Evolutionary conservation across 1,284 basidiomycete genomes (phyloP).

Genomic region (Cryptococcus sp.): DNA sequence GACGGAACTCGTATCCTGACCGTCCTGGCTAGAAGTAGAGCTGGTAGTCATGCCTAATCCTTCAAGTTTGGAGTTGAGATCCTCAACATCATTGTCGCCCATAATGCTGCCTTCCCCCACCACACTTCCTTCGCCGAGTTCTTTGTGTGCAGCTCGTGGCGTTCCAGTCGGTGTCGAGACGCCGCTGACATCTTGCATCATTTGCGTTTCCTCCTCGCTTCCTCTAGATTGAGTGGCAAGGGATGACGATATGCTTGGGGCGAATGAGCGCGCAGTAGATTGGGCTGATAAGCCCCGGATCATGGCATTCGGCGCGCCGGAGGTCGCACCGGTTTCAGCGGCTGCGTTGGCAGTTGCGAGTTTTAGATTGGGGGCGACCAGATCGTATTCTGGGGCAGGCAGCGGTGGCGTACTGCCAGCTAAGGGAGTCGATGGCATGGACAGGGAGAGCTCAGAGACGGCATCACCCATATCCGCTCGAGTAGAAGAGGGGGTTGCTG

Average conservation of each 20-base stretch:
- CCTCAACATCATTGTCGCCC: constrained; percentile 16
- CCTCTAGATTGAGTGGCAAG: constrained; percentile 34
- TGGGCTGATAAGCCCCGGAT: constrained; percentile 15
- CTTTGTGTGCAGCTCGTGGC: constrained; percentile 37
- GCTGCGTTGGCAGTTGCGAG: constrained; percentile 25
- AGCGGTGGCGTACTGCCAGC: constrained; percentile 18
- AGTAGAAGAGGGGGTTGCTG: constrained; percentile 48
- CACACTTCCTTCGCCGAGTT: constrained; percentile 34
- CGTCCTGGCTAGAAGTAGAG: constrained; percentile 1
- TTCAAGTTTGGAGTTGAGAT: constrained; percentile 12
- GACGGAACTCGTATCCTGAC: not conserved
- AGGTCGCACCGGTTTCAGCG: constrained; percentile 6
- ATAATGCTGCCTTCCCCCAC: constrained; percentile 19
- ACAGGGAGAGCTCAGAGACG: constrained; percentile 34
- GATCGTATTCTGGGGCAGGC: constrained; percentile 34
- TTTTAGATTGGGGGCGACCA: constrained; percentile 41
- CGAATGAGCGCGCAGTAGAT: constrained; percentile 8
- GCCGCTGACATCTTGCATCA: constrained; percentile 46
- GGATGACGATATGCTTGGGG: constrained; percentile 36
- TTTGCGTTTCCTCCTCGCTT: constrained; percentile 32
- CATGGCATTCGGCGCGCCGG: constrained; percentile 17
- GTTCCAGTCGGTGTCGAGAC: constrained; percentile 48
- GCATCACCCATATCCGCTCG: constrained; percentile 47
- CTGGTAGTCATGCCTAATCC: constrained; percentile 11
- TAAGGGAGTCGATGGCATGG: constrained; percentile 42